Base-by-base conservation (phyloP, 805 yeast genomes). In the Candida methanosorbosa region DNA sequence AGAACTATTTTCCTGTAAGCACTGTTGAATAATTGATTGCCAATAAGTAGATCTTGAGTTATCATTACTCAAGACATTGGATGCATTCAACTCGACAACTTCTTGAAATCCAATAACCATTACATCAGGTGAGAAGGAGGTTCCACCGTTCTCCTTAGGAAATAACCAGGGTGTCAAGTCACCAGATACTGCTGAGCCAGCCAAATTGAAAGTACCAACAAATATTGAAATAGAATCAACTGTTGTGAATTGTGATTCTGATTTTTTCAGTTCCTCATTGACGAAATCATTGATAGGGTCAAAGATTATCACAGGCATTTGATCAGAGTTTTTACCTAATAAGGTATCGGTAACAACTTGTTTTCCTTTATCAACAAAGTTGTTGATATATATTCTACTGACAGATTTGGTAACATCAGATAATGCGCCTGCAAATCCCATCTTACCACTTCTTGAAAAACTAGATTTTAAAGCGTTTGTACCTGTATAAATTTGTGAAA, bases 351-450 rank as follows among this genome's bases (percentile, higher is more conserved):
- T 88, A 2, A 87, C 82, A n/a, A 76, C 73, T 53, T 92, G 99
- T 41, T 87, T 83, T 29, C 78, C 79, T 47, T 83, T 83, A 59
- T 92, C 99, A 49, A 86, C 88, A 59, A 92, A 92, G 43, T 94
- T 90, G 60, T 92, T 92, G 54, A 92, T 90, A 56, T 92, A 92
- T 75, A 92, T 78, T 57, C 99, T 70, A 28, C 94, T 80, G 8
- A 92, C 95, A 0, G 96, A 85, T 58, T 92, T 92, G 1, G 97
- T 87, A 4, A 94, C 96, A 60, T 92, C 99, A 0, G 95, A 82
- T n/a, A 92, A 59, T 0, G 97, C 96, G 24, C 97, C 97, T 0
- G 97, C 97, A 36, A 92, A 61, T 29, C 90, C 86, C 97, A 88
- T 87, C 50, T 88, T 90, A 18, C 98, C 98, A 20, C 84, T 79